Percentiles rank a stretch among this genome's conserved stretches.
Evolutionary conservation across 306 rosid species (phyloP).

Genomic region (Adenanthera pavonina): DNA sequence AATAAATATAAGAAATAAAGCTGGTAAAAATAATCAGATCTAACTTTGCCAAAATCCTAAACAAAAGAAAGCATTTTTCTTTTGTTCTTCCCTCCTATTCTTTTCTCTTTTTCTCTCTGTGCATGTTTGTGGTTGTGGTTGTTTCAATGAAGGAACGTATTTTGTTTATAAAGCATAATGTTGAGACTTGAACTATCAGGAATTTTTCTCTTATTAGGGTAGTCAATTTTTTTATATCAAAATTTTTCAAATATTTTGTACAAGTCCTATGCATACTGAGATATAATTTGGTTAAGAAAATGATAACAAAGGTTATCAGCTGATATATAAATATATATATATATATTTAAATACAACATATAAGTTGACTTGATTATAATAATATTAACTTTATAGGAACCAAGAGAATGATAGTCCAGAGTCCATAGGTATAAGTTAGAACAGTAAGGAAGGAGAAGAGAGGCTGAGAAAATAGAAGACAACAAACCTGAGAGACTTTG

Average conservation of each 20-base stretch:
- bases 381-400: neutral
- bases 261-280: neutral
- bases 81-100: neutral
- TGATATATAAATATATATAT: neutral
- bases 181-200: neutral
- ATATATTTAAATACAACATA: neutral
- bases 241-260: neutral
- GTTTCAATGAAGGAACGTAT: neutral
- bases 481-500: slow-evolving; percentile 70
- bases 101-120: neutral
- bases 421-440: slow-evolving; percentile 13
- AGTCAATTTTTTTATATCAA: neutral
- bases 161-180: neutral
- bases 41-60: neutral
- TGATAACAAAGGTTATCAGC: neutral
- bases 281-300: neutral
- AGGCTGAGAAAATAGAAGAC: slow-evolving; percentile 17
- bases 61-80: neutral
- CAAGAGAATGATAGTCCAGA: slow-evolving; percentile 15
- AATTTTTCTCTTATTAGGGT: neutral
- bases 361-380: neutral
- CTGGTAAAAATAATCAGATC: neutral
- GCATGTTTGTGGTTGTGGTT: neutral
- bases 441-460: slow-evolving; percentile 14
- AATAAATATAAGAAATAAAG: neutral